Conservation (phyloP, 768 basidiomycete species). For the Kockovaella imperatae region DNA sequence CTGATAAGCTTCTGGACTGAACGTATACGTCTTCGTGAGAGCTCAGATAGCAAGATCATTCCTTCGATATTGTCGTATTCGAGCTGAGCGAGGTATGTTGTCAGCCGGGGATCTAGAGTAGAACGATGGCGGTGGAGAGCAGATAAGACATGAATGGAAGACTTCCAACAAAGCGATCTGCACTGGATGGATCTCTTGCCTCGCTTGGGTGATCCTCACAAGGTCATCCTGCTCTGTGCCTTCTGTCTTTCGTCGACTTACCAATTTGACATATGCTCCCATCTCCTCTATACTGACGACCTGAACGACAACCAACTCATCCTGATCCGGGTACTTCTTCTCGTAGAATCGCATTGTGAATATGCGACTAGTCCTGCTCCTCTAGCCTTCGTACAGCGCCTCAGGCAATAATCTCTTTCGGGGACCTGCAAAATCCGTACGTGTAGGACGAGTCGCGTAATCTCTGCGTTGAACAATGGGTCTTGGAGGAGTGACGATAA, state of each 20-base stretch:
- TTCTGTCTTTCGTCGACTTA: slow-evolving; percentile 46
- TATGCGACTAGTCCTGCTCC: no score
- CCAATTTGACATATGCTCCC: slow-evolving; percentile 98
- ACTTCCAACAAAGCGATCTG: no score
- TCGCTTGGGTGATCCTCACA: no score
- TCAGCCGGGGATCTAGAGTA: not conserved
- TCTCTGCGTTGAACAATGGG: no score
- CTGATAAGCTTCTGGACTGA: slow-evolving; percentile 97
- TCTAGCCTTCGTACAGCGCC: no score
- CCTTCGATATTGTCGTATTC: slow-evolving; percentile 99
- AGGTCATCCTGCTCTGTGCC: no score
- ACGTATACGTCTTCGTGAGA: slow-evolving; percentile 88
- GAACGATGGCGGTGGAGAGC: not conserved
- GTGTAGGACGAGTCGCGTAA: no score
- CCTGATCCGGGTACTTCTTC: slow-evolving; percentile 74
- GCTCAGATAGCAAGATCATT: slow-evolving; percentile 98
- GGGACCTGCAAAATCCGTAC: no score
- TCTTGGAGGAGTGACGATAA: no score
- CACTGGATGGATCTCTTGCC: no score
- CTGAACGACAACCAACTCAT: slow-evolving; percentile 99
- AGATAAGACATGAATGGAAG: no score
- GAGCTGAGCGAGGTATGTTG: slow-evolving; percentile 52
- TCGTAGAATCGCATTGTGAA: slow-evolving; percentile 65
- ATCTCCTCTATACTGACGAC: slow-evolving; percentile 99
- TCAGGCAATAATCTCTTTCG: no score